Base-by-base conservation (phyloP, 352 stramenopile species). In the Pythium coloratum region DNA sequence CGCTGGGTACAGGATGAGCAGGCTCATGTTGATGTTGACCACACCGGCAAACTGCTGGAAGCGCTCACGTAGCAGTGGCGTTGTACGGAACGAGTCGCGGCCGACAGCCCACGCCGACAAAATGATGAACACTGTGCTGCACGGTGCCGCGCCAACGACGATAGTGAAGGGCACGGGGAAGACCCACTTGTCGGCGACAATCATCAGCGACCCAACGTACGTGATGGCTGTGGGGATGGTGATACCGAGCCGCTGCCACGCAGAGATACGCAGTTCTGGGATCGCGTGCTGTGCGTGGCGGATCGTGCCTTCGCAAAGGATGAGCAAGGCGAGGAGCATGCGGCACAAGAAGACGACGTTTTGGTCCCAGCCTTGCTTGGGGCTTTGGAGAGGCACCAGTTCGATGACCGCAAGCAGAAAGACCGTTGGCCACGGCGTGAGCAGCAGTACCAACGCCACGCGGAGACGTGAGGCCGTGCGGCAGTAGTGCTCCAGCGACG, bases 81-180 rank as follows among this genome's bases (percentile, higher is more conserved):
- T 61, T 16, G 75, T 70, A 8, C 46, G 18, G 49, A 16, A 76
- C 59, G 1, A 54, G 36, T 28, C 64, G 16, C 1, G 69, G 24
- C 66, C 64, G 32, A 85, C 20, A 4, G 68, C 60, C 8, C 71
- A 6, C 10, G 67, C 51, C 44, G 55, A 64, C 1, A 60, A 26
- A 3, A 61, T 42, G 0, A 68, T 42, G 55, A 61, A 58, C 34
- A 78, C 40, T 47, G 77, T 66, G 10, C 73, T 54, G 12, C 59
- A 67, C 2, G 66, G 50, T 13, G 57, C 40, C 6, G 55, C 68
- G 5, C 69, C 65, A 3, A 73, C 46, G 3, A 76, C 65, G 0
- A 77, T 49, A 6, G 76, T 65, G 55, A 86, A 83, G 13, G 77
- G 76, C 13, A 81, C 70, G 0, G 75, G 76, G 32, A 77, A 86